phyloP scores from a whole-genome alignment of 345 rosid species.

The Hirschfeldia incana region DNA sequence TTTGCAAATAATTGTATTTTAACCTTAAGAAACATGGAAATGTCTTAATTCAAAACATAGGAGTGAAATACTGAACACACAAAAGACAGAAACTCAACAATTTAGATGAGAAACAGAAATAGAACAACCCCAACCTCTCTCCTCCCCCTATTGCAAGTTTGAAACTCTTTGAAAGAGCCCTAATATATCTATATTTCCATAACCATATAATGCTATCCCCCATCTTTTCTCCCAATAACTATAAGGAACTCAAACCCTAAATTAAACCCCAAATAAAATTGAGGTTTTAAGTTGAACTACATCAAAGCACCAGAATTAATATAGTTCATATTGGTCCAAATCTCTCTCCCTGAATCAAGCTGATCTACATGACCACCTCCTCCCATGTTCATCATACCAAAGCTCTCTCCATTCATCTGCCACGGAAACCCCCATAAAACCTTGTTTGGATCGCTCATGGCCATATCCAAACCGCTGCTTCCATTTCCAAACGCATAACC shows the following conservation, averaged over 20 bases:
- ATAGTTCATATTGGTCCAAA: slow-evolving; percentile 51
- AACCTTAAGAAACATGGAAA: slow-evolving; percentile 13
- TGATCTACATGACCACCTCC: slow-evolving; percentile 36
- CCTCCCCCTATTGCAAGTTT: slow-evolving; percentile 7
- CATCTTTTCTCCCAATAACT: not conserved
- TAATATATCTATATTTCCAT: slow-evolving; percentile 22
- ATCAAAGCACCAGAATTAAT: slow-evolving; percentile 48
- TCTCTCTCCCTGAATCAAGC: slow-evolving; percentile 55
- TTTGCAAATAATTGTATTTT: not conserved
- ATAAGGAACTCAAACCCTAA: slow-evolving; percentile 28
- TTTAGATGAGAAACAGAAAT: slow-evolving; percentile 1
- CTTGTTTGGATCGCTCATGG: slow-evolving; percentile 44
- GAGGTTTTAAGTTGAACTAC: slow-evolving; percentile 32
- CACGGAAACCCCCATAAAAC: slow-evolving; percentile 74
- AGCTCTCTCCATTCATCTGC: slow-evolving; percentile 60
- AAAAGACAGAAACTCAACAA: slow-evolving; percentile 18
- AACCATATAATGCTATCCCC: slow-evolving; percentile 7
- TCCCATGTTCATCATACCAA: slow-evolving; percentile 38
- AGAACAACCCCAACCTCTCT: slow-evolving; percentile 9
- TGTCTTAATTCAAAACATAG: slow-evolving; percentile 14
- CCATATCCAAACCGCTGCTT: slow-evolving; percentile 37
- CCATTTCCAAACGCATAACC: slow-evolving; percentile 39
- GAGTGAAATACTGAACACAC: slow-evolving; percentile 17
- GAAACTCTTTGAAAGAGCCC: slow-evolving; percentile 27
- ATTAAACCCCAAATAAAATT: slow-evolving; percentile 33